A percentile compares a stretch with the other conserved stretches of the same genome.
These are phyloP conservation scores for Eutrema yunnanense DNA, from an alignment of 345 rosid genomes.

Conservation along the genomic window DNA sequence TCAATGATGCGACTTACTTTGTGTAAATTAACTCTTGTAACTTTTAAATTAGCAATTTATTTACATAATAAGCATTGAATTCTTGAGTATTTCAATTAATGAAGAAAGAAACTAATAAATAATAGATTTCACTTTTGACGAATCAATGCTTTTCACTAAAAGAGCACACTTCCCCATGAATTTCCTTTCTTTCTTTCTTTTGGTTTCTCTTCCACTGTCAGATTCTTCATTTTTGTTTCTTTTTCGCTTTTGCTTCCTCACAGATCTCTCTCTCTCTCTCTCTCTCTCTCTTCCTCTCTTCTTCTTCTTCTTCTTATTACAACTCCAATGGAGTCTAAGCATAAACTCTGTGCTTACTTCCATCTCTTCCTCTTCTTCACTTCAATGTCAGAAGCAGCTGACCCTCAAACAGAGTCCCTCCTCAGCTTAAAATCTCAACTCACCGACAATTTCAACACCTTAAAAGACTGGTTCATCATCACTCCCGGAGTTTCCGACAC, in stretches of 20 bases:
- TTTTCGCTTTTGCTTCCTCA: neutral
- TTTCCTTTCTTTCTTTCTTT: neutral
- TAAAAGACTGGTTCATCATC: conserved; percentile 63
- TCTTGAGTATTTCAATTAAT: neutral
- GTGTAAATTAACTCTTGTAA: neutral
- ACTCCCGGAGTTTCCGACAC: conserved; percentile 33
- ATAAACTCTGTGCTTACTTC: conserved; percentile 8
- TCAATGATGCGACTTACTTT: neutral
- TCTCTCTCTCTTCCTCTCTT: conserved; percentile 4
- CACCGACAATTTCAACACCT: conserved; percentile 35
- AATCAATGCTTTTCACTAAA: conserved; percentile 32
- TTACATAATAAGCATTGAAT: neutral
- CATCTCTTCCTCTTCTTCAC: conserved; percentile 23
- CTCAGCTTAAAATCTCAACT: conserved; percentile 66
- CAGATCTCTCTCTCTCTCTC: neutral
- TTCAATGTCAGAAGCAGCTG: conserved; percentile 28
- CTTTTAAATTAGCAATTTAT: neutral
- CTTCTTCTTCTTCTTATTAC: neutral
- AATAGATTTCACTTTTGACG: neutral
- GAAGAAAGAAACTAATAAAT: neutral
- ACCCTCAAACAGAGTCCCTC: conserved; percentile 62
- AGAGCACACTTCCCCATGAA: conserved; percentile 23
- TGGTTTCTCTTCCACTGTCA: conserved; percentile 16
- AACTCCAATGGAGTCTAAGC: conserved; percentile 12
- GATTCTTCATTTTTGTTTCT: neutral